Evolutionary conservation across 2,329 filamentous ascomycete genomes (phyloP), one percentile per base, ranked within the genome.

Genomic region (Blastomyces silverae): DNA sequence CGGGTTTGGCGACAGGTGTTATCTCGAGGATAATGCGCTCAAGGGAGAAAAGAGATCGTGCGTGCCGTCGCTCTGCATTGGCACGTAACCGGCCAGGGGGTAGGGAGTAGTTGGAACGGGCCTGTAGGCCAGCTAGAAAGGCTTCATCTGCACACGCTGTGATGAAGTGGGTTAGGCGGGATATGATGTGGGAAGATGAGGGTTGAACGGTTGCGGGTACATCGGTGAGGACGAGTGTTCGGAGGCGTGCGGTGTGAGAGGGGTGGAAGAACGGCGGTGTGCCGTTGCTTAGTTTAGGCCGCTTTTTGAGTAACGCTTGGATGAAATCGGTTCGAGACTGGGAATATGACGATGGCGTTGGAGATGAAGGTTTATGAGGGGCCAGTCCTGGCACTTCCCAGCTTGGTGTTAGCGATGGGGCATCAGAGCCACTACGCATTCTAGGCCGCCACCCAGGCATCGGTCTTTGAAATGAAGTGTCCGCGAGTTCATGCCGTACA

Each of bases 21-120:
- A 85, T 78, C 69, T 87, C 85, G 0, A 87, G 75, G 1, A 86
- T 78, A 25, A 87, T 76, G n/a, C 79, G 79, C 46, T 77, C 77
- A 20, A 87, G 74, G 0, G 82, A 82, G 69, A 87, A 87, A 1
- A 84, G 75, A 39, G 79, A 79, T 37, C 80, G 75, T 1, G 82
- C 79, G 28, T 80, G 78, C 65, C 82, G 78, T 55, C 77, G 74
- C 68, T 83, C 80, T 11, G 82, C 80, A 50, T 76, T 74, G 8
- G 77, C 75, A 8, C 83, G 80, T 66, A 78, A 79, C 57, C 80
- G 78, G 1, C 84, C 84, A 2, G 84, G 84, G n/a, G 84, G 84
- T 2, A 86, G 75, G 0, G 81, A 80, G 69, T 86, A 87, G 62
- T 85, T 83, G n/a, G 81, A 79, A 46, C 74, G 75, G 2, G 85